Evolutionary conservation across 768 basidiomycete species (phyloP).

Genomic region (Tephrocybe sp.): DNA sequence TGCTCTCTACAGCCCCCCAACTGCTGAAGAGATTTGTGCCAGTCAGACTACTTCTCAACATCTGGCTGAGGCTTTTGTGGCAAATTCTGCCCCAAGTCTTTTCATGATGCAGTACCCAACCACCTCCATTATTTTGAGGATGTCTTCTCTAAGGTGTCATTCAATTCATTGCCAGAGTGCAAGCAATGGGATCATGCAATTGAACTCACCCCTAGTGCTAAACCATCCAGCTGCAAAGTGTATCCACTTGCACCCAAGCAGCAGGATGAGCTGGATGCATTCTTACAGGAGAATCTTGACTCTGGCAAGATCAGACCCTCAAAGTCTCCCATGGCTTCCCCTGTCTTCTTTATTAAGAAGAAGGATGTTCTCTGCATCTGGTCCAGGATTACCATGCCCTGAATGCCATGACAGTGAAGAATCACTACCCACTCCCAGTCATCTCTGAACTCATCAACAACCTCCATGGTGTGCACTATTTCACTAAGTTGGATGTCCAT

Average conservation of each 20-base stretch:
- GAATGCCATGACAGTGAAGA: no score
- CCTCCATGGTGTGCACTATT: no score
- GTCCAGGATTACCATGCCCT: neutral
- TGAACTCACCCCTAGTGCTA: constrained; percentile 3
- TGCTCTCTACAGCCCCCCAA: no score
- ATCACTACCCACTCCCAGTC: no score
- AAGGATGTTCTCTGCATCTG: no score
- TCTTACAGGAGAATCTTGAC: constrained; percentile 1
- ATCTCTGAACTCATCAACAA: no score
- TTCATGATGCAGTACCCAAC: neutral
- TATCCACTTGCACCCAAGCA: constrained; percentile 11
- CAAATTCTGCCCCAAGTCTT: neutral
- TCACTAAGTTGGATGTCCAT: no score
- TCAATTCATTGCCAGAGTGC: neutral
- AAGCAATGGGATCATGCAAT: constrained; percentile 17
- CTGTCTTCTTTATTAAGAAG: constrained; percentile 25
- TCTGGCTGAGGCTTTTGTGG: neutral
- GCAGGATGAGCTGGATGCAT: constrained; percentile 8
- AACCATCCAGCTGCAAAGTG: constrained; percentile 8
- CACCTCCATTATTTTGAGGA: constrained; percentile 1
- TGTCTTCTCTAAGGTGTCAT: constrained; percentile 6
- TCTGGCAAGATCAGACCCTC: constrained; percentile 19
- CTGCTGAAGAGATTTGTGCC: no score
- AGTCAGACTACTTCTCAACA: no score
- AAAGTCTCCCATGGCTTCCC: constrained; percentile 18